Evolutionary conservation across 768 basidiomycete genomes (phyloP), one percentile per base, ranked within the genome.

Genomic region (Psilocybe subaeruginosa): DNA sequence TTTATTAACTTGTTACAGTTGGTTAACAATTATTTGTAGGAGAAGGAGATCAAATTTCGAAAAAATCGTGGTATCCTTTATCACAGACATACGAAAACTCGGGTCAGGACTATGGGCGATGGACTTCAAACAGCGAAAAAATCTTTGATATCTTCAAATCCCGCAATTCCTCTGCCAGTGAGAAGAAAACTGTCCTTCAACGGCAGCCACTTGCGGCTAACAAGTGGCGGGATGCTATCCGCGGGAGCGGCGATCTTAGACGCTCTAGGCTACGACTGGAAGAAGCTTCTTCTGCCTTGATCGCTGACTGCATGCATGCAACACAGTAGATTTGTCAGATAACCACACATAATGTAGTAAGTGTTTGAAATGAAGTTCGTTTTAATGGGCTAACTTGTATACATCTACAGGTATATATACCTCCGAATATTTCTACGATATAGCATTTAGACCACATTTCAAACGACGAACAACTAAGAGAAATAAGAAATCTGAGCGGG

Each of bases 31-130:
- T 48, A 11, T 39, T 35, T 23, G 4, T 16, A 58, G 56, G 56
- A 30, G 17, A 58, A 17, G 56, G 56, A 2, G 9, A 48, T 11
- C 56, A 58, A 49, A 37, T 49, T 3, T 43, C 56, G 14, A 48
- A 49, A 58, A 49, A 27, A 35, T 58, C 56, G 12, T 58, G 56
- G 56, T 50, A 58, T 29, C 56, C 56, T 14, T 27, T 23, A 3
- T 12, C 11, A 3, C 14, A 31, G 8, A 58, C n/a, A 23, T 50
- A 31, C 33, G 30, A 58, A 7, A n/a, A 58, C 47, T 35, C 46
- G 5, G 56, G 56, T 5, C 19, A 17, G 14, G 56, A 50, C 46
- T 58, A 49, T 37, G 29, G 47, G 35, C 8, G 31, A 14, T 58
- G 56, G 56, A 58, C 56, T 7, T 11, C 23, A 4, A 49, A 33